Evolutionary conservation across 139 green algal genomes (phyloP).

Genomic region (Pleodorina starrii): DNA sequence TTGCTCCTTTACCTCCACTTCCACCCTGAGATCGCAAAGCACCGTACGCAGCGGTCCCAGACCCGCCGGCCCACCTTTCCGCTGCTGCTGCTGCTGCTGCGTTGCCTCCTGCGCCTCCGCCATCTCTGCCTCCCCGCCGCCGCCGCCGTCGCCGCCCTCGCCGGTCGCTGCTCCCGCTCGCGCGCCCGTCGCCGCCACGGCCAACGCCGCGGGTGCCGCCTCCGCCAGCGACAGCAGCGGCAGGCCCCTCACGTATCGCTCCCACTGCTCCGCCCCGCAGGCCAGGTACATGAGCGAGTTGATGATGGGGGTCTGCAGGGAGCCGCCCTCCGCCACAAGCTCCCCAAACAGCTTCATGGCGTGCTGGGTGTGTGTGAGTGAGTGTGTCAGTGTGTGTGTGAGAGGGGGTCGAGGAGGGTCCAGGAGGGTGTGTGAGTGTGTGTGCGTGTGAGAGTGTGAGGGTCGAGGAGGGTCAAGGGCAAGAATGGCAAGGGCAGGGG

Average conservation of each 20-base stretch:
- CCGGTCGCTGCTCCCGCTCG: neutral
- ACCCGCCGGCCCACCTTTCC: too few relatives aligned
- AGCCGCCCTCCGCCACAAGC: neutral
- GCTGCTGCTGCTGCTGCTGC: neutral
- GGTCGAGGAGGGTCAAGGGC: neutral
- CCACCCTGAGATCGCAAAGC: too few relatives aligned
- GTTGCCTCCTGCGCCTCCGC: neutral
- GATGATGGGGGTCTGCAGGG: neutral
- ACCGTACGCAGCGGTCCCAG: too few relatives aligned
- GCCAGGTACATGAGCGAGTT: slow-evolving; percentile 49
- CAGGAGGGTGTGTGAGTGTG: neutral
- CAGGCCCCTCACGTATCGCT: slow-evolving; percentile 32
- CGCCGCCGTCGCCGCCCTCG: neutral
- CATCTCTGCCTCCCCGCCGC: neutral
- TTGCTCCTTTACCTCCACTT: too few relatives aligned
- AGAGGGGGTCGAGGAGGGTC: neutral
- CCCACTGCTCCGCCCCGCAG: slow-evolving; percentile 45
- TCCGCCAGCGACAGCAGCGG: slow-evolving; percentile 13
- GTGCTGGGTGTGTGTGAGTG: neutral
- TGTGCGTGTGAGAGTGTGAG: neutral
- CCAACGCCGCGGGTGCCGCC: neutral
- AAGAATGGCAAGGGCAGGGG: too few relatives aligned
- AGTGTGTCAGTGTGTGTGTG: neutral
- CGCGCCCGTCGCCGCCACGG: neutral
- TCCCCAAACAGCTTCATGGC: slow-evolving; percentile 4